Evolutionary conservation across 2,329 filamentous ascomycete species (phyloP), one percentile per base, ranked within the genome.

Genomic region (Celoporthe dispersa): DNA sequence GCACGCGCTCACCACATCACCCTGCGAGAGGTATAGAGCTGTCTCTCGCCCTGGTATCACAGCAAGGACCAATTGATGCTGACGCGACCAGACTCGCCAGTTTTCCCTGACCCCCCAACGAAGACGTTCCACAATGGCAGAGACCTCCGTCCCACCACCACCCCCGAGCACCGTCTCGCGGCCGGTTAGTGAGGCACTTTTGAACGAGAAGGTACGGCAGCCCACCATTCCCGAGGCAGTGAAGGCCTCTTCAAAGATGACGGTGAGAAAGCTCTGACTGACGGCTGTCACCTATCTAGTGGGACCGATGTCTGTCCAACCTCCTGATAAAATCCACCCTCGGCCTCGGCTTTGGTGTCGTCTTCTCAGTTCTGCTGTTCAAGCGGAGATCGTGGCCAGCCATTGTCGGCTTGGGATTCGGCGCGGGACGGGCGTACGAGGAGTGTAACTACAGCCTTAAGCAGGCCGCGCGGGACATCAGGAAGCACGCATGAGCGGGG

Each of bases 281-380:
- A 2, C 41, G 37, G 7, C 39, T 28, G n/a, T n/a, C n/a, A 71
- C 22, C 22, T 48, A 48, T n/a, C 22, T 73, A 99, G 96, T 99
- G 96, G 96, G 96, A 99, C 82, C 95, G 93, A 85, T 98, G 96
- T 84, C 91, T 99, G 77, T 98, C 96, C 77, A 98, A 97, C 79
- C 90, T 98, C 82, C 90, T 99, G 80, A 97, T 99, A 87, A 94
- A 97, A 83, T 98, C 95, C 75, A 91, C 93, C 69, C 92, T 99
- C 82, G 96, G 96, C 79, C 92, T 98, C 80, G 94, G 92, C 76
- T 99, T 99, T 84, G 96, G 96, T 80, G 92, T 99, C 81, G 93
- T 99, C 84, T 98, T 99, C 87, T 98, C 96, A 72, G 94, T 99
- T 72, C 92, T 99, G 70, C 85, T 99, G 68, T 99, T 99, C 90